A percentile compares a stretch with the other conserved stretches of the same genome.
Evolutionary conservation across 495 filamentous ascomycete species (phyloP).

Genomic region (Hypoxylon fuscum): DNA sequence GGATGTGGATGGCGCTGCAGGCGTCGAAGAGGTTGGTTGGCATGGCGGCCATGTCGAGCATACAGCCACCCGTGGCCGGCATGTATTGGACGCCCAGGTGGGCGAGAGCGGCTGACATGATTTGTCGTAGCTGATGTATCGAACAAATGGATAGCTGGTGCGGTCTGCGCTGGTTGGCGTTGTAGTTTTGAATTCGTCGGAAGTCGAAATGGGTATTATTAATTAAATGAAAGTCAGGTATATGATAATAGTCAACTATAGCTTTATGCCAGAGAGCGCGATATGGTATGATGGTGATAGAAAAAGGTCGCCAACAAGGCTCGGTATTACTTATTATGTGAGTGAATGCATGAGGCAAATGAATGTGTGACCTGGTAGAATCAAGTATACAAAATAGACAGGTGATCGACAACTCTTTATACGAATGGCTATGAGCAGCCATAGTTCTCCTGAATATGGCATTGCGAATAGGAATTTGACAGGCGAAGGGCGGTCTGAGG

Average conservation of each 20-base stretch:
- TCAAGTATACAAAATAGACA: not conserved
- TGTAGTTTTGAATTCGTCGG: not conserved
- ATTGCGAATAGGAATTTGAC: slow-evolving; percentile 1
- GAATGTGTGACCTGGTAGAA: not conserved
- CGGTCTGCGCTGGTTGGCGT: too few relatives aligned
- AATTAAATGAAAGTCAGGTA: not conserved
- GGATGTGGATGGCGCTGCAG: slow-evolving; percentile 36
- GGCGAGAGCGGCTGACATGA: slow-evolving; percentile 20
- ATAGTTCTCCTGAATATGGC: not conserved
- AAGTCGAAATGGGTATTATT: not conserved
- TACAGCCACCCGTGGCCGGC: slow-evolving; percentile 25
- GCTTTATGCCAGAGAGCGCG: not conserved
- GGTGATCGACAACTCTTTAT: slow-evolving; percentile 35
- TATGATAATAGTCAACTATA: not conserved
- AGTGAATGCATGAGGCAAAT: slow-evolving; percentile 3
- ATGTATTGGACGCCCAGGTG: slow-evolving; percentile 28
- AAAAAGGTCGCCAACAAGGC: slow-evolving; percentile 17
- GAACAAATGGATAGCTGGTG: not conserved
- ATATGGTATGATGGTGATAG: slow-evolving; percentile 21
- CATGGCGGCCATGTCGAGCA: slow-evolving; percentile 34
- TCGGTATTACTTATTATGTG: slow-evolving; percentile 21
- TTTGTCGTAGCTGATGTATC: not conserved
- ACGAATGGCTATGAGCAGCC: not conserved
- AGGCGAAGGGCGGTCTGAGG: slow-evolving; percentile 1
- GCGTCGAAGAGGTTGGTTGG: slow-evolving; percentile 15